A percentile compares a stretch with the other conserved stretches of the same genome.
These are phyloP conservation scores for Podaxis mareebaensis DNA, from an alignment of 768 basidiomycete species.

Conservation along the genomic window DNA sequence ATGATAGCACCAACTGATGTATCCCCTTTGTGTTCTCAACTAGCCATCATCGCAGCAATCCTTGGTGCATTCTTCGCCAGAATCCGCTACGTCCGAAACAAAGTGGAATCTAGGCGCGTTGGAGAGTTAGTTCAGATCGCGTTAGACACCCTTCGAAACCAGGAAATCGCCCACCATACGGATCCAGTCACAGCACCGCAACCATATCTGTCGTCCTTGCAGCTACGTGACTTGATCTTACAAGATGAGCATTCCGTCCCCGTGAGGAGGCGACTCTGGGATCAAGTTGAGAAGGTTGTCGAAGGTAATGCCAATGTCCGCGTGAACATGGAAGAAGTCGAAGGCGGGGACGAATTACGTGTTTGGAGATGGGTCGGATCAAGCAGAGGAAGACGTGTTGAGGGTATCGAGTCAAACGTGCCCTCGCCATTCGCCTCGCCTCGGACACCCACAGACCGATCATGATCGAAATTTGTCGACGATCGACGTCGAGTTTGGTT, in stretches of 20 bases:
- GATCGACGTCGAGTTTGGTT: neutral
- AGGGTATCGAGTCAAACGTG: slow-evolving; percentile 19
- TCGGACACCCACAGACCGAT: neutral
- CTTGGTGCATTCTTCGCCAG: slow-evolving; percentile 33
- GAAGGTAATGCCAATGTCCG: slow-evolving; percentile 92
- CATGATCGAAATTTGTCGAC: slow-evolving; percentile 5
- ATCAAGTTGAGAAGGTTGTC: slow-evolving; percentile 79
- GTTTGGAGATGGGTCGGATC: slow-evolving; percentile 91
- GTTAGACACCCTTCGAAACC: slow-evolving; percentile 77
- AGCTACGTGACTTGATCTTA: slow-evolving; percentile 84
- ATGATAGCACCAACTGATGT: slow-evolving; percentile 16
- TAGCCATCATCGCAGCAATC: slow-evolving; percentile 32
- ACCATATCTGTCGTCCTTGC: slow-evolving; percentile 81
- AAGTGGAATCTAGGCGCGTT: slow-evolving; percentile 63
- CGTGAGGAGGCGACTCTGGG: slow-evolving; percentile 71
- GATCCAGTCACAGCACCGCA: slow-evolving; percentile 76
- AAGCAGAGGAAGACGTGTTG: slow-evolving; percentile 24
- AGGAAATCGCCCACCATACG: slow-evolving; percentile 79
- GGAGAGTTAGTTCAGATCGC: slow-evolving; percentile 76
- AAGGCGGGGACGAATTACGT: slow-evolving; percentile 83
- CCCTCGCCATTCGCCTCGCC: slow-evolving; percentile 4
- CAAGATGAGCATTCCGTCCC: slow-evolving; percentile 78
- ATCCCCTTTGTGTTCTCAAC: slow-evolving; percentile 23
- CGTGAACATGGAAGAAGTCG: slow-evolving; percentile 79
- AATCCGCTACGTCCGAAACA: slow-evolving; percentile 48